These are phyloP conservation scores for Pulveroboletus ravenelii DNA, from an alignment of 768 basidiomycete genomes.

Conservation along the genomic window DNA sequence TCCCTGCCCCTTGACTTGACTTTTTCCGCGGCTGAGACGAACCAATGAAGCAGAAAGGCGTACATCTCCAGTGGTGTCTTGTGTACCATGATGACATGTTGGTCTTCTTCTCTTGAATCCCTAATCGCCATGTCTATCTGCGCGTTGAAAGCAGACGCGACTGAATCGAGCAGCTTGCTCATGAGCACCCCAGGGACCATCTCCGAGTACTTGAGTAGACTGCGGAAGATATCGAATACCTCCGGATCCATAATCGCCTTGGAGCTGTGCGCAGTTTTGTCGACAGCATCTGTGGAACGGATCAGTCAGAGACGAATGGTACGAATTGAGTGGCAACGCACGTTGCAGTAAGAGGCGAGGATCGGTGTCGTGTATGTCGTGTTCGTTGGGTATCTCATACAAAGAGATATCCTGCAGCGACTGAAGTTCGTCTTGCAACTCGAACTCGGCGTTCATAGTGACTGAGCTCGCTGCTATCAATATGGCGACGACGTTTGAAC, in stretches of 20 bases:
- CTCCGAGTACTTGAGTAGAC: conserved; percentile 72
- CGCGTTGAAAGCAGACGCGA: conserved; percentile 67
- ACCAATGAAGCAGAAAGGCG: conserved; percentile 91
- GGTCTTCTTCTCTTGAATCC: conserved; percentile 67
- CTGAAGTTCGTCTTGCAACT: conserved; percentile 75
- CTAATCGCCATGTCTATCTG: conserved; percentile 69
- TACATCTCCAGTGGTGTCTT: conserved; percentile 83
- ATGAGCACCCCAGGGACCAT: conserved; percentile 60
- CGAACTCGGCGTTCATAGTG: conserved; percentile 47
- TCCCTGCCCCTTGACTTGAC: conserved; percentile 53
- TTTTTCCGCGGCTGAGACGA: conserved; percentile 76
- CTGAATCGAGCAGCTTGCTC: conserved; percentile 84
- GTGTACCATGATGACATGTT: conserved; percentile 56
- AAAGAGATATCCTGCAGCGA: conserved; percentile 53
- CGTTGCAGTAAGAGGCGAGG: conserved; percentile 56
- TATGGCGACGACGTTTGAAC: conserved; percentile 2
- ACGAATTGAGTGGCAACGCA: conserved; percentile 22
- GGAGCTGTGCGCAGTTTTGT: conserved; percentile 70
- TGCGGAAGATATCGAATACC: conserved; percentile 79
- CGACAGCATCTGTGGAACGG: conserved; percentile 60
- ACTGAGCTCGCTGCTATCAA: conserved; percentile 4
- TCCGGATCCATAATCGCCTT: conserved; percentile 63
- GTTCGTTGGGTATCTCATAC: conserved; percentile 68
- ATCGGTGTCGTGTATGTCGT: conserved; percentile 56
- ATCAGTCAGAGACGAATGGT: conserved; percentile 2